Base-by-base conservation (phyloP, 2,329 filamentous ascomycete species). In the Sphaerulina populicola region DNA sequence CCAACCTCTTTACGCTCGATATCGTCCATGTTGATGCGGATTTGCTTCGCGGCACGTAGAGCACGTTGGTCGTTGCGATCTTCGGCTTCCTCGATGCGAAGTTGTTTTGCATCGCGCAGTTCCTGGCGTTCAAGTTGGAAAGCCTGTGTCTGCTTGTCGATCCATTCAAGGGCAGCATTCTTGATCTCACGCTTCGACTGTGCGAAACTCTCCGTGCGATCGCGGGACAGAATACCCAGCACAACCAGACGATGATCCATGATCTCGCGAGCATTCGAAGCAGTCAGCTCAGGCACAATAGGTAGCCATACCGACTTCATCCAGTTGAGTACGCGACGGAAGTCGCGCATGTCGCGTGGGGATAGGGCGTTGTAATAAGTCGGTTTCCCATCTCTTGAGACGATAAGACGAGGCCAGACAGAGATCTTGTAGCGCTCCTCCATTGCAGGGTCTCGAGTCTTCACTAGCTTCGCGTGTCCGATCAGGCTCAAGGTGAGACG, bases 231-330 rank as follows among this genome's bases (percentile, higher is more conserved):
- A 31, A 98, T 84, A 14, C 86, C 93, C 12, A 98, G 79, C 1
- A 97, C 91, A n/a, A 97, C 91, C 52, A 93, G 81, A 72, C 90
- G 94, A 64, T 87, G 85, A 61, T 90, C 82, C 89, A 98, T 96
- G 60, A 98, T 88, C 68, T 98, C 90, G 52, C 83, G 82, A 1
- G 94, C 89, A 64, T 98, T 98, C 5, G 85, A 82, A 4, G 88
- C 87, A 0, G 88, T 95, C 49, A 98, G 76, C 68, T 98, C 93
- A 0, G 93, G 91, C 9, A 98, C 88, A 51, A 98, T 88, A 0
- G 93, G 93, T 14, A 96, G 77, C 93, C 94, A 98, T 12, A 95
- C 89, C 2, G 84, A 87, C 66, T 86, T 86, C 90, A 98, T 97
- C 93, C 93, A 98, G 51, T 78, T 78, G 14, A 95, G 74, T 9